Conservation (phyloP, 257 asterid species). For the Solanum lycopersicoides region DNA sequence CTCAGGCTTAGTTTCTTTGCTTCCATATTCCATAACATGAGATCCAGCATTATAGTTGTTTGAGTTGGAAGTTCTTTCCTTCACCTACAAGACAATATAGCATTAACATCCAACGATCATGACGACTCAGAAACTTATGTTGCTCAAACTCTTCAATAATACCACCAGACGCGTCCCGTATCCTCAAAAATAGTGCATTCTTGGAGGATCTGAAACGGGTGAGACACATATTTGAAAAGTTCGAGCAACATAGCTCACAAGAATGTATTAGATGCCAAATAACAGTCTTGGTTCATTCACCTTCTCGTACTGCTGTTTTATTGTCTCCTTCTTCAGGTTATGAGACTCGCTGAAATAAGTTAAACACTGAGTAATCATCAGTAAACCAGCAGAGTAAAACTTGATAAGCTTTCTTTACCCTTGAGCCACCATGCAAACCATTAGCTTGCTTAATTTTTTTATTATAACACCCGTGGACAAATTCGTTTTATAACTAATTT, state of each 20-base stretch:
- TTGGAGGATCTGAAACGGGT: neutral
- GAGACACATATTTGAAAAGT: neutral
- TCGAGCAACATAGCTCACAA: neutral
- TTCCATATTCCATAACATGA: conserved; percentile 93
- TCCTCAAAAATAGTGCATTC: neutral
- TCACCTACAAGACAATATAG: conserved; percentile 38
- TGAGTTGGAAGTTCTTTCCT: conserved; percentile 68
- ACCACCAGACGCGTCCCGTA: neutral
- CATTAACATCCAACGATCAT: neutral
- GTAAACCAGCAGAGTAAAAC: too few species aligned
- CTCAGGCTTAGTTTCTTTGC: conserved; percentile 42
- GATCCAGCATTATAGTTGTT: conserved; percentile 54
- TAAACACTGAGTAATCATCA: neutral
- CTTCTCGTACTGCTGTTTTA: conserved; percentile 57
- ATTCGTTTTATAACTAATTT: neutral
- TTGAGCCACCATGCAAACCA: too few species aligned
- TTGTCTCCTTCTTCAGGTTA: conserved; percentile 62
- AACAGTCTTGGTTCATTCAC: conserved; percentile 9
- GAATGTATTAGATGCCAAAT: neutral
- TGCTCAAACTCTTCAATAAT: neutral
- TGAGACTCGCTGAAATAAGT: conserved; percentile 61
- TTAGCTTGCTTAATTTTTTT: too few species aligned
- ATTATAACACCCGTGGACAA: too few species aligned
- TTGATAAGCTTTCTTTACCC: too few species aligned
- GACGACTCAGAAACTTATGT: neutral